Base-by-base conservation (phyloP, 371 early-diverging fungal species). In the Sporodiniella umbellata region DNA sequence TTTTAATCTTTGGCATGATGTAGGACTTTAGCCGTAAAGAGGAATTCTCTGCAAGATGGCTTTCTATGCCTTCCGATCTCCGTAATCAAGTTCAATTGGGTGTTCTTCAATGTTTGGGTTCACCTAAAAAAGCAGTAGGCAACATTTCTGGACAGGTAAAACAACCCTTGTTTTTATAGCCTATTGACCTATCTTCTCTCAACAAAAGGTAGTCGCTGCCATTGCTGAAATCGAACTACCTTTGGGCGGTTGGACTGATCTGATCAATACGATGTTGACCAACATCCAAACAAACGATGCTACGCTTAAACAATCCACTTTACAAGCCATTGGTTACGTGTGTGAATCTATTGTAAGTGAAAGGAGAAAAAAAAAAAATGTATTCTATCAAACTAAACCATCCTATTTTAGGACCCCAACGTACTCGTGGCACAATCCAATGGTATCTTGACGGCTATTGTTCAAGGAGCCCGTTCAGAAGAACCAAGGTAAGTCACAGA, bases 141-240 rank as follows among this genome's bases (percentile, higher is more conserved):
- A 80, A 73, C 51, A 84, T 83, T 22, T 85, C 92, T 19, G 91
- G 89, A 8, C 90, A 89, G 72, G 85, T 75, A 48, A 48, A 19
- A 7, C 1, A 25, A 28, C 18, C n/a, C 30, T 19, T 25, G n/a
- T 28, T 14, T 42, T 45, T 3, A 28, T 30, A 18, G 15, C 14
- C 40, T 28, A 18, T 74, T n/a, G n/a, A n/a, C n/a, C n/a, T n/a
- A n/a, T n/a, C n/a, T n/a, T n/a, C n/a, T n/a, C n/a, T n/a, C n/a
- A n/a, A n/a, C n/a, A n/a, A n/a, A n/a, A 88, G 83, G 80, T 85
- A 35, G 78, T 94, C 53, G 86, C 95, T 30, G 93, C 95, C 35
- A 90, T 98, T 63, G 92, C 93, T 10, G 87, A 83, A 43, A 88
- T 95, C 33, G 98, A 98, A 62, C 72, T 98, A 47, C 95, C 95